Percentiles rank a stretch among this genome's conserved stretches.
These are phyloP conservation scores for Knufia petricola DNA, from an alignment of 2,329 filamentous ascomycete genomes.

Conservation along the genomic window DNA sequence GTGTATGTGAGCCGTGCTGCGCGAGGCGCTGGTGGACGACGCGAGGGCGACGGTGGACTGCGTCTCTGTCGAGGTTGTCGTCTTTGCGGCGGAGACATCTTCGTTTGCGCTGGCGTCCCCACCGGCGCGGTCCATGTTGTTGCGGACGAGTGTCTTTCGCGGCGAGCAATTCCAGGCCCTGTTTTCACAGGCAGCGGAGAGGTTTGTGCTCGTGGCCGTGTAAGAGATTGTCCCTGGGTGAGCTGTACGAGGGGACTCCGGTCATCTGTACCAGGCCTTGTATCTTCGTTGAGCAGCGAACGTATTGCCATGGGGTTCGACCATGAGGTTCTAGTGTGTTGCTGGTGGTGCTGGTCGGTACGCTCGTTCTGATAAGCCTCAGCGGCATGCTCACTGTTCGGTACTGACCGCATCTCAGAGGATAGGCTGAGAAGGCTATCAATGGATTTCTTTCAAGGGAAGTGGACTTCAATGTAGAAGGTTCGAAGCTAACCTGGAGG, in stretches of 20 bases:
- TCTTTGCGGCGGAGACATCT: not conserved
- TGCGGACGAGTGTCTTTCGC: too few species aligned
- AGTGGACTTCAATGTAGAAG: too few species aligned
- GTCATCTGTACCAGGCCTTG: not conserved
- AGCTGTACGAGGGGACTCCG: not conserved
- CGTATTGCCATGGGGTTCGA: constrained; percentile 4
- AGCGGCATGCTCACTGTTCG: too few species aligned
- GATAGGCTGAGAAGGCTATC: too few species aligned
- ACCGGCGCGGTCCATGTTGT: too few species aligned
- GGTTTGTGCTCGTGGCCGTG: not conserved
- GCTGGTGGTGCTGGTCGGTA: too few species aligned
- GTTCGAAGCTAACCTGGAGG: too few species aligned
- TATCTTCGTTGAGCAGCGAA: constrained; percentile 1
- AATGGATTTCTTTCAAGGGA: too few species aligned
- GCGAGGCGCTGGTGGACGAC: constrained; percentile 15
- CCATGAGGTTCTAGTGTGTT: not conserved
- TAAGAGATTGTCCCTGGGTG: not conserved
- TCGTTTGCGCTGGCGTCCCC: not conserved
- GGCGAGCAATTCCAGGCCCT: too few species aligned
- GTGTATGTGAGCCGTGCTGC: constrained; percentile 38
- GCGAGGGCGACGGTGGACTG: not conserved
- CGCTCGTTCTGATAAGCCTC: too few species aligned
- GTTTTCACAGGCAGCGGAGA: not conserved
- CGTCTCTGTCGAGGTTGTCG: not conserved
- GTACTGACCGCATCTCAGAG: too few species aligned